Base-by-base conservation (phyloP, 352 stramenopile genomes). In the Globisporangium iwayamae region DNA sequence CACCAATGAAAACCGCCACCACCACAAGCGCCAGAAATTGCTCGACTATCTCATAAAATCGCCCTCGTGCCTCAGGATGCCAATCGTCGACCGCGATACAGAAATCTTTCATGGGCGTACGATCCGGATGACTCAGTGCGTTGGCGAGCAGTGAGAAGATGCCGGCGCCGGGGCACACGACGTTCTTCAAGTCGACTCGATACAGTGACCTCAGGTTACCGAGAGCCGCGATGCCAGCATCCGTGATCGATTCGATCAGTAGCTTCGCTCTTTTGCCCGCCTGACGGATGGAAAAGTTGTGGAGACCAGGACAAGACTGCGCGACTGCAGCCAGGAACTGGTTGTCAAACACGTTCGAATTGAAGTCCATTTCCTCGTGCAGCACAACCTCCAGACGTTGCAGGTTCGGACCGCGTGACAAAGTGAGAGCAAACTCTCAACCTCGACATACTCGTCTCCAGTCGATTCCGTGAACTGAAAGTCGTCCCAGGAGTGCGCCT, bases 321-420 rank as follows among this genome's bases (percentile, higher is more conserved):
- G 65, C 56, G 1, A 80, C 34, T 28, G 67, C 43, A 10, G 60
- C 38, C 43, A 75, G 45, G 20, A 80, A 76, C n/a, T 58, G 22
- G 32, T 80, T 68, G 45, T 70, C 69, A 52, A 80, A 76, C 6
- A 80, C 60, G 39, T 71, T 67, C 2, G 74, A 55, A 18, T 80
- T 61, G 28, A 80, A 41, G 25, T 56, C 28, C 11, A 1, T 39
- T 3, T 6, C 11, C 32, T 56, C 51, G 14, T 56, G 51, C 28
- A 28, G 25, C 25, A 28, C 25, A 28, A 28, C 25, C 1, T 28
- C 25, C 25, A 28, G 25, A 28, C 1, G 25, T 28, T 28, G 25
- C 25, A 28, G 25, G 25, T 28, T 28, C 25, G 25, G 25, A 28
- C 1, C 1, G 25, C 25, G 25, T 28, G 25, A 28, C 25, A 28